Evolutionary conservation across 257 asterid genomes (phyloP).

Genomic region (Cinchona pubescens): DNA sequence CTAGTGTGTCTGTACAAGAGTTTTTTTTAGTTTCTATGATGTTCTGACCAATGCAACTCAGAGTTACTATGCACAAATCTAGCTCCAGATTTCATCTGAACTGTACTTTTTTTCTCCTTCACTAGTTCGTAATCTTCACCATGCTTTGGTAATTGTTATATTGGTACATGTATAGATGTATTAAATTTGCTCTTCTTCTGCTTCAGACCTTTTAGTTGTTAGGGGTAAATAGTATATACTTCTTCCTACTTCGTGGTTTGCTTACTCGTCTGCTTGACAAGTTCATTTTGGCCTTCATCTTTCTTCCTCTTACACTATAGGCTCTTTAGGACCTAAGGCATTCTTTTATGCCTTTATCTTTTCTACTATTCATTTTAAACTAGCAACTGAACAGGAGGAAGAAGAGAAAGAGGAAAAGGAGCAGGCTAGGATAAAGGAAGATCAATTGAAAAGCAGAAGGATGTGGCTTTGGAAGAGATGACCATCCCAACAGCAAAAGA

Average conservation of each 20-base stretch:
- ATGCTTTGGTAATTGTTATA: background rate
- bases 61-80: background rate
- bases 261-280: background rate
- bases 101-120: background rate
- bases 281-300: background rate
- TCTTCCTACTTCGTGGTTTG: background rate
- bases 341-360: background rate
- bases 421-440: conserved; percentile 73
- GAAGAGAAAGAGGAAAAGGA: conserved; percentile 85
- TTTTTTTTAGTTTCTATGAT: background rate
- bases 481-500: conserved; percentile 65
- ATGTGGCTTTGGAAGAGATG: conserved; percentile 95
- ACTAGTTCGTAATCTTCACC: background rate
- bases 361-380: conserved; percentile 18
- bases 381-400: conserved; percentile 66
- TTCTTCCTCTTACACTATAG: background rate
- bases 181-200: background rate
- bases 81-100: background rate
- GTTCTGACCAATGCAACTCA: background rate
- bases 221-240: background rate
- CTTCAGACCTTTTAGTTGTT: background rate
- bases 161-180: background rate
- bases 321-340: background rate
- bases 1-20: background rate
- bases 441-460: conserved; percentile 58